A percentile compares a stretch with the other conserved stretches of the same genome.
Evolutionary conservation across 2,329 filamentous ascomycete genomes (phyloP).

Genomic region (Sphaerostilbella broomeana): DNA sequence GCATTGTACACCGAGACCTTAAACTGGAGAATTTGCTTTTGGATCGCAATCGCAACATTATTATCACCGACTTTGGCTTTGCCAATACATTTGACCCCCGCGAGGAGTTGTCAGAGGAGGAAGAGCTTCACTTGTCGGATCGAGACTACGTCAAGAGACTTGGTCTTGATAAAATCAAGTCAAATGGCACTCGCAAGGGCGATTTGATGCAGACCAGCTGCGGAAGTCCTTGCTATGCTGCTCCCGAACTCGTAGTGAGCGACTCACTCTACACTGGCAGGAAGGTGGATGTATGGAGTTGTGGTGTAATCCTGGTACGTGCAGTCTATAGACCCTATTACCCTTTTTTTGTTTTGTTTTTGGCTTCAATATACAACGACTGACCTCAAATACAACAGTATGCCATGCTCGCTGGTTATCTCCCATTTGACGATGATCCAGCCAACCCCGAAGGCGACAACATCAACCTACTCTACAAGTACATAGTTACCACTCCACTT

Average conservation of each 20-base stretch:
- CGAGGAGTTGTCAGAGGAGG: slow-evolving; percentile 83
- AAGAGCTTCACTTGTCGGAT: slow-evolving; percentile 80
- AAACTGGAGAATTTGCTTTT: slow-evolving; percentile 94
- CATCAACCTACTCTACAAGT: slow-evolving; percentile 98
- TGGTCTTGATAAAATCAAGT: slow-evolving; percentile 73
- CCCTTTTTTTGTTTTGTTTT: not conserved
- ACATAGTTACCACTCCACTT: slow-evolving; percentile 93
- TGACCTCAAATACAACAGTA: slow-evolving; percentile 59
- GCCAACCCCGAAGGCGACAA: slow-evolving; percentile 98
- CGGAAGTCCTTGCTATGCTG: slow-evolving; percentile 95
- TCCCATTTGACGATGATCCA: slow-evolving; percentile 96
- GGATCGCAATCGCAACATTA: slow-evolving; percentile 96
- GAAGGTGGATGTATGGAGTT: slow-evolving; percentile 99
- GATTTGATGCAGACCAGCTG: slow-evolving; percentile 99
- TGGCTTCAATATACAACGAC: not conserved
- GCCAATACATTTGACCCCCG: slow-evolving; percentile 91
- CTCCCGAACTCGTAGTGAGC: slow-evolving; percentile 92
- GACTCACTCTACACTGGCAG: slow-evolving; percentile 95
- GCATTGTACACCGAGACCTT: slow-evolving; percentile 93
- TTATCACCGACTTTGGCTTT: slow-evolving; percentile 98
- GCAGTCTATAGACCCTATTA: not conserved
- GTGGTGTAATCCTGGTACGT: slow-evolving; percentile 92
- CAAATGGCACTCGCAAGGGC: slow-evolving; percentile 72
- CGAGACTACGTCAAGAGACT: slow-evolving; percentile 81
- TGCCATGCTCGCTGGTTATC: slow-evolving; percentile 94